Base-by-base conservation (phyloP, 768 basidiomycete species). In the Naganishia friedmannii region DNA sequence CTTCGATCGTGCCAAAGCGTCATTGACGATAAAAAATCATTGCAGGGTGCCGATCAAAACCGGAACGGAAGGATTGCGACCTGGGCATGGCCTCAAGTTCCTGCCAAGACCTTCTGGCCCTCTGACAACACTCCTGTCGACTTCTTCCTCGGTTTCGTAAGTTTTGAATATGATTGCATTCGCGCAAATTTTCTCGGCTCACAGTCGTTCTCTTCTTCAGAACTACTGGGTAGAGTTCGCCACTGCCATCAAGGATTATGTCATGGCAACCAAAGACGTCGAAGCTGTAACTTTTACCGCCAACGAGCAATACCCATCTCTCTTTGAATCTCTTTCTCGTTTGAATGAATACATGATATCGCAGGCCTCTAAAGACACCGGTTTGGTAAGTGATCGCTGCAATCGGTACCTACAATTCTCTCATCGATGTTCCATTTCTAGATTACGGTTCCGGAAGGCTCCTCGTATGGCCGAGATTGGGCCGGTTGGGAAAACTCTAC, bases 41-140 rank as follows among this genome's bases (percentile, higher is more conserved):
- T 12, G 12, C 17, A 56, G 55, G 55, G 55, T 28, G 55, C 55
- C 28, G 31, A 56, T 32, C 55, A 56, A 56, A 56, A 56, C 17
- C 55, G 55, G 7, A 56, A 56, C 31, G 55, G 55, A 19, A 28
- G 55, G n/a, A 32, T 56, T 21, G 55, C 55, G 8, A 56, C 55
- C 6, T 56, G 55, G 55, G 55, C 55, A 32, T 56, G 55, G 55
- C 55, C 55, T 13, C 29, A 56, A 17, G 55, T 56, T 19, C 55
- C 55, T 32, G 55, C 55, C 26, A 56, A 56, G 55, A 56, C 55
- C 28, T 56, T 56, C 55, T 56, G 55, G 55, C 55, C 55, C 55
- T 56, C 55, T 32, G 55, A 56, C 55, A 56, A 56, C 31, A 56
- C 55, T 19, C 55, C 55, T 19, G 26, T 29, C 31, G 55, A 56